phyloP scores from a whole-genome alignment of 2,329 filamentous ascomycete species.

The Colletotrichum higginsianum region DNA sequence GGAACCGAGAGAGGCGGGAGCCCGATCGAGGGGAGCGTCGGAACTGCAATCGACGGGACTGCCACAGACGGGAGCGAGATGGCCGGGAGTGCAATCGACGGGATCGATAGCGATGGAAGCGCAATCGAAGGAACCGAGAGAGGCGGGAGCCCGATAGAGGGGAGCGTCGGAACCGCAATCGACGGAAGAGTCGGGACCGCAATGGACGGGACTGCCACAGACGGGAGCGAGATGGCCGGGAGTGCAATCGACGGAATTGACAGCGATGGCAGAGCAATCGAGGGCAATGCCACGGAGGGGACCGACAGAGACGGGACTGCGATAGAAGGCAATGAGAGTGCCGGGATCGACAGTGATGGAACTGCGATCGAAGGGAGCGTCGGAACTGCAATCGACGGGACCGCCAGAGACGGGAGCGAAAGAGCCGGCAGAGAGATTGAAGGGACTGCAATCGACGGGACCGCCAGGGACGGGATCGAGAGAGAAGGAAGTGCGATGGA shows the following conservation, averaged over 20 bases:
- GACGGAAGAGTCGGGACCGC: not conserved
- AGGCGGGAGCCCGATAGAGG: not conserved
- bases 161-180: not conserved
- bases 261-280: not conserved
- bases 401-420: too few relatives aligned
- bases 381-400: not conserved
- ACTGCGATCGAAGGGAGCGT: not conserved
- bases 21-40: not conserved
- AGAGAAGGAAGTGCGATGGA: not conserved
- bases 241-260: not conserved
- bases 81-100: not conserved
- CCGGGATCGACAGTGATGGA: not conserved
- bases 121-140: not conserved
- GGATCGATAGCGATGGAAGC: not conserved
- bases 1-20: not conserved
- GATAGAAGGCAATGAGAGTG: not conserved
- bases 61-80: not conserved
- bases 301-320: not conserved
- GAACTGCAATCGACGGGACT: not conserved
- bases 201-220: not conserved
- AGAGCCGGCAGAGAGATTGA: too few relatives aligned
- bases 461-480: not conserved
- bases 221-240: not conserved
- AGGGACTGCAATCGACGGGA: not conserved
- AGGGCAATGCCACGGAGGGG: not conserved